Evolutionary conservation across 2,329 filamentous ascomycete genomes (phyloP), one percentile per base, ranked within the genome.

Genomic region (Sporothrix phasma): DNA sequence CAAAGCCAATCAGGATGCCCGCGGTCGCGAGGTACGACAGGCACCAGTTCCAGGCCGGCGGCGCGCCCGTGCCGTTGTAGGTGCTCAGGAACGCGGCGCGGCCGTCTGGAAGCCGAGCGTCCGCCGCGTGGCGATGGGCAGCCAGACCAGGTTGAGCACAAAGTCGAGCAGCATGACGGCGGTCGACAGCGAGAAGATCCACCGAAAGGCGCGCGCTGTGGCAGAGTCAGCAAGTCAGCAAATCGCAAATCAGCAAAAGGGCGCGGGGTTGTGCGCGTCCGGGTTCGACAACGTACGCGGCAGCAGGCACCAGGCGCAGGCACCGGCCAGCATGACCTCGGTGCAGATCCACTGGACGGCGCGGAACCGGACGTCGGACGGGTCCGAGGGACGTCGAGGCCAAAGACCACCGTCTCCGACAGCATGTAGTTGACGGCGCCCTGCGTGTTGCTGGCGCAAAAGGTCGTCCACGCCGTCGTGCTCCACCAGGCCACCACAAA

Each of bases 401-500:
- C 22, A 7, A 66, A 66, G 24, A 66, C 65, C 39, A 61, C 60
- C 15, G 47, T 63, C 46, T 66, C 65, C 7, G 65, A 66, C 24
- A 66, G 51, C 13, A 66, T 11, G 22, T 66, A 66, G 59, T 66
- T 66, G n/a, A 66, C 65, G 43, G 65, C 65, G 26, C 49, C 51
- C 46, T 66, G 65, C 5, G 65, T 64, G 39, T 66, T 66, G 62
- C 65, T 66, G 47, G 65, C 65, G 34, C 65, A 66, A n/a, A 66
- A 66, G 1, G 65, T 66, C 31, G 65, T 66, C 65, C 65, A 66
- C 3, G 65, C 65, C 3, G 65, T 66, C 10, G 65, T 66, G 26
- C 60, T 63, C 65, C 65, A 66, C 65, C 65, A 66, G 10, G 65
- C 65, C 3, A 66, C 65, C 19, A 66, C 63, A 71, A 78, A 80